Conservation (phyloP, 768 basidiomycete species). For the Tephrocybe sp. region DNA sequence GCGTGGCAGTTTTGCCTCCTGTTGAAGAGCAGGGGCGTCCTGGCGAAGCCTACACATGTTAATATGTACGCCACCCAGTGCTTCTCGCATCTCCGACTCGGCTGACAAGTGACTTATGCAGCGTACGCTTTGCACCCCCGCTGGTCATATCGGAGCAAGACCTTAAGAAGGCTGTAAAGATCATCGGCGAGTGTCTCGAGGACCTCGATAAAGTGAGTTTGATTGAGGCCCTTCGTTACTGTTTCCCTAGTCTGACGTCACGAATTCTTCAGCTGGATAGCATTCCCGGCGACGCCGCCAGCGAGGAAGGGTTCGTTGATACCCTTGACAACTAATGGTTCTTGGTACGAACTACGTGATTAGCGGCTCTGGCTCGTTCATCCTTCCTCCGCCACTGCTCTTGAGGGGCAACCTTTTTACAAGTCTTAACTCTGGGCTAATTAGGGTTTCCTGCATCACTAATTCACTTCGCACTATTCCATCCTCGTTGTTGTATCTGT, state of each 20-base stretch:
- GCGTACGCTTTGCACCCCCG: constrained; percentile 95
- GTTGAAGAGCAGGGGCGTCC: constrained; percentile 85
- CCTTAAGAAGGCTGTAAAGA: constrained; percentile 66
- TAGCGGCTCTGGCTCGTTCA: constrained; percentile 4
- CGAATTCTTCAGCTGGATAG: constrained; percentile 31
- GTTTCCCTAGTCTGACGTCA: background rate
- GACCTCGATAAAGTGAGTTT: constrained; percentile 77
- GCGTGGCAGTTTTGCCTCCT: constrained; percentile 97
- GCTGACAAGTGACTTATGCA: constrained; percentile 28
- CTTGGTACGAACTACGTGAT: constrained; percentile 9
- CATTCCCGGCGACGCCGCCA: constrained; percentile 64
- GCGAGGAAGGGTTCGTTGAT: constrained; percentile 56
- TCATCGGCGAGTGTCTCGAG: constrained; percentile 73
- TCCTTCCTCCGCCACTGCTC: background rate
- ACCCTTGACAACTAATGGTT: constrained; percentile 8
- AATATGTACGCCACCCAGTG: constrained; percentile 71
- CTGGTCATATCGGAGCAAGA: constrained; percentile 92
- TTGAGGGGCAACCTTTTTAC: background rate
- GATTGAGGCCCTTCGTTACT: background rate
- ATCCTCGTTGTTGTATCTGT: background rate
- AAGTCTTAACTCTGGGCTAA: constrained; percentile 1
- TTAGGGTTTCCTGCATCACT: constrained; percentile 1
- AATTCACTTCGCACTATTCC: background rate
- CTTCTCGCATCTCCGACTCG: background rate
- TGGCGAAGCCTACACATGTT: constrained; percentile 95